These are phyloP conservation scores for Rhizophora apiculata DNA, from an alignment of 345 rosid species.

Conservation along the genomic window DNA sequence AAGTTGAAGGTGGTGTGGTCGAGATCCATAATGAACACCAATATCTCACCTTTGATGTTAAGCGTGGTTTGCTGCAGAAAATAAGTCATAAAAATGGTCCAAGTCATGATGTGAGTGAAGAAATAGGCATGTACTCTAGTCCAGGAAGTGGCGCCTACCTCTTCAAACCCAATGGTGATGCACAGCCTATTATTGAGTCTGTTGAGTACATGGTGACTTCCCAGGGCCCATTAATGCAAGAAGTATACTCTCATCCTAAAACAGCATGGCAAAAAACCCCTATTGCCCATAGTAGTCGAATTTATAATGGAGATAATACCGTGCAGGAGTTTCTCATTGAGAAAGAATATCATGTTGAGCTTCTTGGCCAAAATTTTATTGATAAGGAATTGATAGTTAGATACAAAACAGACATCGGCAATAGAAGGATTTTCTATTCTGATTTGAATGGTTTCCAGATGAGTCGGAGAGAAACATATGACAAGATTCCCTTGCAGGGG, in stretches of 20 bases:
- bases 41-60: slow-evolving; percentile 61
- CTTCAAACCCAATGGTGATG: slow-evolving; percentile 77
- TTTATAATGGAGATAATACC: slow-evolving; percentile 59
- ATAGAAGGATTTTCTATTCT: slow-evolving; percentile 63
- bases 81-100: slow-evolving; percentile 48
- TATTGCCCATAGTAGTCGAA: slow-evolving; percentile 70
- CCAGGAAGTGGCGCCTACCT: slow-evolving; percentile 86
- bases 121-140: slow-evolving; percentile 74
- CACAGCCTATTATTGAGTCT: slow-evolving; percentile 54
- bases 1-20: slow-evolving; percentile 49
- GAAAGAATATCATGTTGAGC: slow-evolving; percentile 96
- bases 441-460: slow-evolving; percentile 98
- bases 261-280: slow-evolving; percentile 69
- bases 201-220: slow-evolving; percentile 63
- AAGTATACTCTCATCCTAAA: slow-evolving; percentile 76
- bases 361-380: slow-evolving; percentile 55
- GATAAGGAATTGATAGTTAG: slow-evolving; percentile 84
- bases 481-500: slow-evolving; percentile 96
- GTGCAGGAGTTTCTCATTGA: slow-evolving; percentile 61
- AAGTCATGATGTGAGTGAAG: slow-evolving; percentile 56
- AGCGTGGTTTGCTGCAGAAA: slow-evolving; percentile 64
- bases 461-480: slow-evolving; percentile 93
- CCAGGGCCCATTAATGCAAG: slow-evolving; percentile 78
- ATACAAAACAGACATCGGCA: slow-evolving; percentile 73
- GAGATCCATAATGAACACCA: slow-evolving; percentile 71